phyloP scores from a whole-genome alignment of 768 basidiomycete species.

The Calvatia gigantea region DNA sequence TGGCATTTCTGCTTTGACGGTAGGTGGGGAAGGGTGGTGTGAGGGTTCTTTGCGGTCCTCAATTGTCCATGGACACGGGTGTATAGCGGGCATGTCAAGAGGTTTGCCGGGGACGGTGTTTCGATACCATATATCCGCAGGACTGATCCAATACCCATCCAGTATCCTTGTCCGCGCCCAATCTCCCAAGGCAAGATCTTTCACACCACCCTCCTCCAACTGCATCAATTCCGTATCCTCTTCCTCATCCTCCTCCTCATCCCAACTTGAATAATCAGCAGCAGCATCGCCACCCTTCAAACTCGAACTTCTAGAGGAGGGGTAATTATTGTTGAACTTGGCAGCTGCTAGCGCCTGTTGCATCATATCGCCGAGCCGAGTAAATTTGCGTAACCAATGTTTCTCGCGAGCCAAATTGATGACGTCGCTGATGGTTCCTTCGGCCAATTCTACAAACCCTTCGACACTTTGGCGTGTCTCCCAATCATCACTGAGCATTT shows the following conservation, averaged over 20 bases:
- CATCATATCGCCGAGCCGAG: constrained; percentile 64
- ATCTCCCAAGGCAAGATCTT: constrained; percentile 60
- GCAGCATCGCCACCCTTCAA: constrained; percentile 2
- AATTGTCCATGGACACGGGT: constrained; percentile 66
- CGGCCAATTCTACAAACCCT: constrained; percentile 70
- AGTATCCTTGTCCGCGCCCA: constrained; percentile 71
- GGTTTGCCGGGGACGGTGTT: constrained; percentile 35
- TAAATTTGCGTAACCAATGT: constrained; percentile 62
- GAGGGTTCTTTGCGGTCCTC: constrained; percentile 23
- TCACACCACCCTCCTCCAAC: constrained; percentile 37
- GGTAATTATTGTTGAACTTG: constrained; percentile 4
- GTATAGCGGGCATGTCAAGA: constrained; percentile 34
- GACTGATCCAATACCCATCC: constrained; percentile 74
- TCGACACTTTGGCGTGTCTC: constrained; percentile 66
- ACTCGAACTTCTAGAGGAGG: background rate
- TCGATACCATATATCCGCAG: constrained; percentile 66
- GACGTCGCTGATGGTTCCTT: constrained; percentile 64
- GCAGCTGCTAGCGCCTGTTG: constrained; percentile 62
- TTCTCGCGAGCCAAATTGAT: constrained; percentile 63
- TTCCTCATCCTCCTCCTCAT: constrained; percentile 40
- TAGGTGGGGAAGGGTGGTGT: constrained; percentile 45
- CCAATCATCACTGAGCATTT: constrained; percentile 47
- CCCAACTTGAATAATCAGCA: constrained; percentile 16
- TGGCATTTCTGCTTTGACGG: constrained; percentile 48
- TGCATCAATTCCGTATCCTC: constrained; percentile 41